Conservation (phyloP, 2,329 filamentous ascomycete genomes). For the Trichoderma pleuroti region DNA sequence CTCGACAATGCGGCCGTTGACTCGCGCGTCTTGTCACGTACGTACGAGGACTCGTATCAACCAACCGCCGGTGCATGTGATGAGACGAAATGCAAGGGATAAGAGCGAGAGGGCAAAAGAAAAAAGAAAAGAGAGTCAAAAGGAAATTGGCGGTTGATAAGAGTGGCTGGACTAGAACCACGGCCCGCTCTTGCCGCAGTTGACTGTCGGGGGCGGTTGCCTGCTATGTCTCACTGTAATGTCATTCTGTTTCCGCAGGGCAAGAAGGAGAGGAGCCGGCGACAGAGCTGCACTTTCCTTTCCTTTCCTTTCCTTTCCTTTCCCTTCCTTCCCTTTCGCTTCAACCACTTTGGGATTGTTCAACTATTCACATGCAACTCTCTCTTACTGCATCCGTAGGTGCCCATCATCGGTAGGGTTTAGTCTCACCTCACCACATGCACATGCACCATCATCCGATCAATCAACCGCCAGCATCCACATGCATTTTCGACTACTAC, state of each 20-base stretch:
- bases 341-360: not conserved
- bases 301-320: too few relatives aligned
- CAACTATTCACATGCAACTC: not conserved
- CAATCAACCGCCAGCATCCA: not conserved
- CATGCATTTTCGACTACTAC: not conserved
- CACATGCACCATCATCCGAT: not conserved
- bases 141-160: constrained; percentile 1
- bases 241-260: not conserved
- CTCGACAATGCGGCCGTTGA: not conserved
- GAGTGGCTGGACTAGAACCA: constrained; percentile 11
- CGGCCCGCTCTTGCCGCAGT: constrained; percentile 11
- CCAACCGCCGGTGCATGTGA: not conserved
- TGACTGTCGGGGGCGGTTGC: not conserved
- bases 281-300: not conserved
- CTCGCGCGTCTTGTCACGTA: not conserved
- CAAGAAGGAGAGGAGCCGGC: not conserved
- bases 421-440: not conserved
- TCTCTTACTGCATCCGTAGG: not conserved
- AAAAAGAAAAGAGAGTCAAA: not conserved
- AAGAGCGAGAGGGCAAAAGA: not conserved
- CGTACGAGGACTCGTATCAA: not conserved
- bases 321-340: not conserved
- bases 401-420: not conserved
- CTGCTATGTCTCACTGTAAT: not conserved
- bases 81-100: not conserved